Evolutionary conservation across 148 eudicot species (phyloP).

Genomic region (Suaeda aralocaspica): DNA sequence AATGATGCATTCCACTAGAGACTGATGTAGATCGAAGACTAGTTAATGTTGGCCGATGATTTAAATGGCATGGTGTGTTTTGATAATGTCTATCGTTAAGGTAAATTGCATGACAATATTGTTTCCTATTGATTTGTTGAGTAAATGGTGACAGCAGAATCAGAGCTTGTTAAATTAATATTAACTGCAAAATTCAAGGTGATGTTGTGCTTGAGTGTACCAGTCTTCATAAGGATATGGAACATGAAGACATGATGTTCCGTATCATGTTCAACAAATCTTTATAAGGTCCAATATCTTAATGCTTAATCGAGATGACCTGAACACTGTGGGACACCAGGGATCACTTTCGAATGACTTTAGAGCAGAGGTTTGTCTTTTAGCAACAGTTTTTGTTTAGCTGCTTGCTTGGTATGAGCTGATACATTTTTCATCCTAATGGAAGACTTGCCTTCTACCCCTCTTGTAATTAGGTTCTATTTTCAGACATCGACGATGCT

Average conservation of each 20-base stretch:
- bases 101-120: neutral
- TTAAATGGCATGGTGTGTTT: neutral
- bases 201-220: constrained; percentile 87
- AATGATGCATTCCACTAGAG: neutral
- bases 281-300: constrained; percentile 85
- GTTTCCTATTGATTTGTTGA: neutral
- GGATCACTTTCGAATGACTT: constrained; percentile 71
- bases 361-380: constrained; percentile 64
- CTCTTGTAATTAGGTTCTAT: constrained; percentile 64
- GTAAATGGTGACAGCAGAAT: constrained; percentile 62
- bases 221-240: constrained; percentile 59
- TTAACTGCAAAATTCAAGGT: constrained; percentile 85
- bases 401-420: constrained; percentile 9
- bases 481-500: constrained; percentile 81
- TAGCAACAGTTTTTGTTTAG: constrained; percentile 10
- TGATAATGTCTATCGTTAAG: neutral
- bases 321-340: constrained; percentile 72
- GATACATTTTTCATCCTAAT: constrained; percentile 18
- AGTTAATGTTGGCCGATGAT: neutral
- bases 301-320: constrained; percentile 76
- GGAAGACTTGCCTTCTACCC: neutral
- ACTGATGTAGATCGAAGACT: neutral
- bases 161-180: constrained; percentile 77
- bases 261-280: constrained; percentile 88
- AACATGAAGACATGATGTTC: constrained; percentile 76